A percentile compares a stretch with the other conserved stretches of the same genome.
phyloP scores from a whole-genome alignment of 768 basidiomycete species.

The Hericium alpestre region DNA sequence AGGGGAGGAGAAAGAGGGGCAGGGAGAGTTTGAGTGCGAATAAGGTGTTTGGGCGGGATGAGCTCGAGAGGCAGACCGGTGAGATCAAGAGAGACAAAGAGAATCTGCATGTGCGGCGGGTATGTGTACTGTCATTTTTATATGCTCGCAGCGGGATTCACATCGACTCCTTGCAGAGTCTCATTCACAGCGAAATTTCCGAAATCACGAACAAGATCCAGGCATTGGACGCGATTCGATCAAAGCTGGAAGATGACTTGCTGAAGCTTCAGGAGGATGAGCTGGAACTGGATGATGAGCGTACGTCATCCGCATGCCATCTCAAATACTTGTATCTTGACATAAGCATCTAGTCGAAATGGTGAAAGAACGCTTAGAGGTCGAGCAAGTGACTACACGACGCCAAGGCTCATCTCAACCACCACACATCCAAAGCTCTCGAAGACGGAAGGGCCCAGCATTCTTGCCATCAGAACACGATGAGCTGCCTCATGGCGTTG shows the following conservation, averaged over 20 bases:
- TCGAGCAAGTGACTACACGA: conserved; percentile 43
- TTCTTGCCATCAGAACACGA: conserved; percentile 97
- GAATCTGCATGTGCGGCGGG: conserved; percentile 81
- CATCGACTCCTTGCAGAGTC: conserved; percentile 37
- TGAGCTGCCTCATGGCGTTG: conserved; percentile 85
- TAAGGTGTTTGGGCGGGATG: conserved; percentile 72
- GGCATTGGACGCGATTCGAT: conserved; percentile 68
- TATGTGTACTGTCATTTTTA: conserved; percentile 21
- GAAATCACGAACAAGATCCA: conserved; percentile 89
- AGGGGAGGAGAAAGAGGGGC: conserved; percentile 33
- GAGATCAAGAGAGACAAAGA: conserved; percentile 90
- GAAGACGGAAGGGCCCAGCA: conserved; percentile 75
- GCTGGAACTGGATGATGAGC: conserved; percentile 90
- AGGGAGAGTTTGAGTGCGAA: conserved; percentile 58
- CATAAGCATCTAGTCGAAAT: conserved; percentile 56
- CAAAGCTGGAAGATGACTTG: conserved; percentile 71
- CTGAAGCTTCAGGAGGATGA: conserved; percentile 90
- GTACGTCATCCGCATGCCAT: conserved; percentile 35
- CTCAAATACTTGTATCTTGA: conserved; percentile 3
- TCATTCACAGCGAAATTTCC: conserved; percentile 77
- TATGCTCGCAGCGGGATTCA: background rate
- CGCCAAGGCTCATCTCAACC: conserved; percentile 25
- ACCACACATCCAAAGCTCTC: conserved; percentile 43
- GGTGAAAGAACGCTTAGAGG: conserved; percentile 72
- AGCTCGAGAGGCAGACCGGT: conserved; percentile 69